phyloP scores from a whole-genome alignment of 2,329 filamentous ascomycete species.

The Chrysosporium queenslandicum region DNA sequence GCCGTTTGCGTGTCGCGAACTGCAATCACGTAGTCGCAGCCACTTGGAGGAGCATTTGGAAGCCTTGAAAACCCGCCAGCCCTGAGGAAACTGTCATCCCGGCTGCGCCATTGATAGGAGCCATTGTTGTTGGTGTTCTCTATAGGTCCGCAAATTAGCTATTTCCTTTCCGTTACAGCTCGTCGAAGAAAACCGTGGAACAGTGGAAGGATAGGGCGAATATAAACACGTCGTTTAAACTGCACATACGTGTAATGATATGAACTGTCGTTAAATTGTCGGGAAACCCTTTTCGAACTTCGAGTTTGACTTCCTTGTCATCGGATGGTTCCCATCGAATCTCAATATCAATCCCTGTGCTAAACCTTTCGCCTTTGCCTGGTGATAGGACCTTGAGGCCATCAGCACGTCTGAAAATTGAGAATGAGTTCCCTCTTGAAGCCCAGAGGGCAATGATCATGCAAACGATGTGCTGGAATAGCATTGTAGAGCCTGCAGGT shows the following conservation, averaged over 20 bases:
- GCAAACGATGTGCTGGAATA: not conserved
- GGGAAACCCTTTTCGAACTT: slow-evolving; percentile 12
- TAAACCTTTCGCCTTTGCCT: slow-evolving; percentile 9
- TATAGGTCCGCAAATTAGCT: too few species aligned
- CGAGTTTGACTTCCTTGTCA: slow-evolving; percentile 8
- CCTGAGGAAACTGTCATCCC: slow-evolving; percentile 14
- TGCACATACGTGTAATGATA: slow-evolving; percentile 14
- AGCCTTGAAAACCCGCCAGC: not conserved
- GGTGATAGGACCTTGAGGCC: slow-evolving; percentile 11
- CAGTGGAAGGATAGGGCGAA: too few species aligned
- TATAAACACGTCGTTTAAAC: too few species aligned
- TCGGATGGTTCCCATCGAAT: slow-evolving; percentile 13
- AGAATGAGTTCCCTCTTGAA: slow-evolving; percentile 2
- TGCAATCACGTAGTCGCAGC: slow-evolving; percentile 15
- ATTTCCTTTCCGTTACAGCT: not conserved
- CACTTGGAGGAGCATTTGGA: slow-evolving; percentile 12
- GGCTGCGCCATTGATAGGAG: slow-evolving; percentile 15
- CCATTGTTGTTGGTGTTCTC: slow-evolving; percentile 14
- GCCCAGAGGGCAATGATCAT: not conserved
- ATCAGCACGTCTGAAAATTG: slow-evolving; percentile 10
- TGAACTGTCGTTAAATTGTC: slow-evolving; percentile 14
- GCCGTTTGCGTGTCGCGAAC: slow-evolving; percentile 6
- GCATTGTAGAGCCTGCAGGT: not conserved
- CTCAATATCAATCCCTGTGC: slow-evolving; percentile 12
- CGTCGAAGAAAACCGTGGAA: too few species aligned